phyloP scores from a whole-genome alignment of 2,329 filamentous ascomycete species.

The Calonectria montana region DNA sequence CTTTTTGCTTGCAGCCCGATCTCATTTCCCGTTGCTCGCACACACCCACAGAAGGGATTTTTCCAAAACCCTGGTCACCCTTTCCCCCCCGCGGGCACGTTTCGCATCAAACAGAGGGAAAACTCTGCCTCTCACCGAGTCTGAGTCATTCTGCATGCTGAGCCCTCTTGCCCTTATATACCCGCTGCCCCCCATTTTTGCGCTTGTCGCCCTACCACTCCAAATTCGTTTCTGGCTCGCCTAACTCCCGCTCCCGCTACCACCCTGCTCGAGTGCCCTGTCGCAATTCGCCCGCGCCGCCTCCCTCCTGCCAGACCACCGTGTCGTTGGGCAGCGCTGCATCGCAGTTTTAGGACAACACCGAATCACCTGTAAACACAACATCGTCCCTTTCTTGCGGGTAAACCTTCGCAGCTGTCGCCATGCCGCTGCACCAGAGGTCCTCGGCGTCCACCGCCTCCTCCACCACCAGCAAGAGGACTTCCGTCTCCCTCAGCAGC shows the following conservation, averaged over 20 bases:
- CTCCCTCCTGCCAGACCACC: constrained; percentile 42
- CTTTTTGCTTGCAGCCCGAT: constrained; percentile 31
- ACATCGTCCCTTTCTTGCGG: constrained; percentile 33
- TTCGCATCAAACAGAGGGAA: constrained; percentile 11
- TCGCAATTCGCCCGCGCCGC: constrained; percentile 38
- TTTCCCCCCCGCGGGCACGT: constrained; percentile 9
- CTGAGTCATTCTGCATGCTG: constrained; percentile 20
- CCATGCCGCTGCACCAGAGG: constrained; percentile 45
- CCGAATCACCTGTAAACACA: constrained; percentile 36
- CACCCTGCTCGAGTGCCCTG: constrained; percentile 32
- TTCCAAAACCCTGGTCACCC: constrained; percentile 19
- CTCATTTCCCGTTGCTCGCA: constrained; percentile 34
- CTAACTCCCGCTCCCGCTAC: constrained; percentile 40
- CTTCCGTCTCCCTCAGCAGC: constrained; percentile 22
- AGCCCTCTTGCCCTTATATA: constrained; percentile 30
- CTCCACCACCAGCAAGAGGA: constrained; percentile 41
- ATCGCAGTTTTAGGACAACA: constrained; percentile 39
- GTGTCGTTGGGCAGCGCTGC: constrained; percentile 46
- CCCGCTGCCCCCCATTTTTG: constrained; percentile 19
- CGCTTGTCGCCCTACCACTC: constrained; percentile 27
- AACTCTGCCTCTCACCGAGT: constrained; percentile 13
- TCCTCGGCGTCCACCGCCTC: constrained; percentile 42
- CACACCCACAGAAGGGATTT: constrained; percentile 33
- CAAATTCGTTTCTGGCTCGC: constrained; percentile 34
- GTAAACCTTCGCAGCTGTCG: constrained; percentile 37